Evolutionary conservation across 257 asterid species (phyloP), one percentile per base, ranked within the genome.

Genomic region (Penstemon davidsonii): DNA sequence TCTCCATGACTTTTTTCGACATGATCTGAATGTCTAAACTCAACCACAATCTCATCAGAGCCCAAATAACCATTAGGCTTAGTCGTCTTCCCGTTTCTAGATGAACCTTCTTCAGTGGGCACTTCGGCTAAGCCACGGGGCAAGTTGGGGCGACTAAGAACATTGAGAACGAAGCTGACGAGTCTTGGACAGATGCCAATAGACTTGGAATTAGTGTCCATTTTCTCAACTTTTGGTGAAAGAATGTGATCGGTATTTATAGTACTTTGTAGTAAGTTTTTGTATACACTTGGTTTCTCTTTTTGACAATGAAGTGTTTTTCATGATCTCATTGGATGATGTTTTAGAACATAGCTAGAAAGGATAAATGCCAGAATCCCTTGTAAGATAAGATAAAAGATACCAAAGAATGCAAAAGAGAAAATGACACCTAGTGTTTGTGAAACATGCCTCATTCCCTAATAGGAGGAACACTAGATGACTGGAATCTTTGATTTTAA

Each of bases 151-250:
- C 38, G 73, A 57, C 58, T 66, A 58, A 75, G 19, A 13, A 33
- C 18, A 50, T 78, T 62, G 43, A 75, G 62, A 49, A 88, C 46
- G 54, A 84, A 62, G 42, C 74, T 76, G 66, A 85, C 55, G 67
- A 88, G 62, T 68, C 85, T 75, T 12, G 64, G 73, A 18, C 83
- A 81, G 56, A 81, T 70, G 60, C 75, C 76, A 9, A 60, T 52
- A 64, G 84, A 45, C 66, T 55, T 68, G 36, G 79, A 67, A 25
- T 67, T 64, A 4, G 42, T 46, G 33, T 54, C 78, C 78, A 74
- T 67, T 64, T 41, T 73, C 1, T 11, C 60, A 77, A 74, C 67
- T 60, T 49, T 44, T 55, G 38, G 43, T 25, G 53, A 49, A 4
- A 13, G 76, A 55, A 55, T 63, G 11, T 66, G 79, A 50, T 44